A percentile compares a stretch with the other conserved stretches of the same genome.
Evolutionary conservation across 2,329 filamentous ascomycete species (phyloP).

Genomic region (Nothophaeocryptopus gaeumannii): DNA sequence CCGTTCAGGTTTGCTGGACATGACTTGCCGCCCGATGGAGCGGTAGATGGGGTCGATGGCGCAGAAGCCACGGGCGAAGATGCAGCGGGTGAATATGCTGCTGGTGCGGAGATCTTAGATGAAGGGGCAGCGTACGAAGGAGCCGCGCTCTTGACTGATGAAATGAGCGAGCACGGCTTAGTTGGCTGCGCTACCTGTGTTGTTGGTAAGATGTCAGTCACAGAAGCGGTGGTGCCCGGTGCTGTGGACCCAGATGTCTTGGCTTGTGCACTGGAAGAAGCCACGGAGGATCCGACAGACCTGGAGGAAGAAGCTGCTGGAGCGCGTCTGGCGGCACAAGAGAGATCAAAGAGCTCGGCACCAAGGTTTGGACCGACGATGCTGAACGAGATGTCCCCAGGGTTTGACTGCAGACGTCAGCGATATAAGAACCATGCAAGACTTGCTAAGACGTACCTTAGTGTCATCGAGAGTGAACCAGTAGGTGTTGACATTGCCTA

Average conservation of each 20-base stretch:
- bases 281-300: neutral
- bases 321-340: slow-evolving; percentile 46
- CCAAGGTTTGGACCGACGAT: slow-evolving; percentile 38
- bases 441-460: too few species aligned
- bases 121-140: too few species aligned
- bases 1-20: slow-evolving; percentile 35
- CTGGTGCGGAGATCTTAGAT: too few species aligned
- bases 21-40: slow-evolving; percentile 13
- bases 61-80: slow-evolving; percentile 11
- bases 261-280: neutral
- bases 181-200: too few species aligned
- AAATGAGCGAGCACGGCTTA: neutral
- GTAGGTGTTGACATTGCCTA: slow-evolving; percentile 61
- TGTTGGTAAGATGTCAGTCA: too few species aligned
- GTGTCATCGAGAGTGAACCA: slow-evolving; percentile 51
- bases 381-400: slow-evolving; percentile 15
- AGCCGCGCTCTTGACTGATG: too few species aligned
- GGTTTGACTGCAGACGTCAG: slow-evolving; percentile 42
- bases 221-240: too few species aligned
- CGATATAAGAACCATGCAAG: slow-evolving; percentile 39
- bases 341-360: slow-evolving; percentile 20
- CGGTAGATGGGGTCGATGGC: neutral
- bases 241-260: too few species aligned
- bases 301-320: neutral
- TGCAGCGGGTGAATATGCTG: neutral